Percentiles rank a stretch among this genome's conserved stretches.
phyloP scores from a whole-genome alignment of 164 flowering plant genomes.

The Chimonanthus praecox region DNA sequence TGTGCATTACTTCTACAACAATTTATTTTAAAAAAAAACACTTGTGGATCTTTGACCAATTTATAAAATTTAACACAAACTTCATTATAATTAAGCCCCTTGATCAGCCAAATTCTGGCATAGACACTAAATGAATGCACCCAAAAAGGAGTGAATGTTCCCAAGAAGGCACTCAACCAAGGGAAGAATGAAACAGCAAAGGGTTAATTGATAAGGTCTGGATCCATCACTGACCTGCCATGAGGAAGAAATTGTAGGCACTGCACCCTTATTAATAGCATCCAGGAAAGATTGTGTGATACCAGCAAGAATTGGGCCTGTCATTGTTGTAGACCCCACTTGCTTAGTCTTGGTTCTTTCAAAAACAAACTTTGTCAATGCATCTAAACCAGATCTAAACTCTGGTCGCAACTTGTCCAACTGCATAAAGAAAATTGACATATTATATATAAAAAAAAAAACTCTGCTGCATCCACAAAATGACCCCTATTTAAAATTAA shows the following conservation, averaged over 20 bases:
- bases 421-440: constrained; percentile 34
- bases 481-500: background rate
- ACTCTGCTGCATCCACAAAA: background rate
- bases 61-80: too few species aligned
- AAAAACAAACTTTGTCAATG: constrained; percentile 87
- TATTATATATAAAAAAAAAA: background rate
- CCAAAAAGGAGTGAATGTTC: too few species aligned
- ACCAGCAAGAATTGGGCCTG: constrained; percentile 91
- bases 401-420: constrained; percentile 85
- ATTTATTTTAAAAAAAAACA: too few species aligned
- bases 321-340: constrained; percentile 86
- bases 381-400: constrained; percentile 87
- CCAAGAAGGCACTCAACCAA: too few species aligned
- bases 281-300: constrained; percentile 84
- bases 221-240: constrained; percentile 77
- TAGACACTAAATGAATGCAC: too few species aligned
- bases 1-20: too few species aligned
- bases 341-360: constrained; percentile 99
- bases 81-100: too few species aligned
- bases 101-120: too few species aligned
- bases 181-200: too few species aligned
- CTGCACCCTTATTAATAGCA: constrained; percentile 96
- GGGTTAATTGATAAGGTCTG: background rate
- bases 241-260: constrained; percentile 94
- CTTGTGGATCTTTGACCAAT: too few species aligned